A percentile compares a stretch with the other conserved stretches of the same genome.
phyloP scores from a whole-genome alignment of 208 protist genomes.

The Crithidia expoeki region DNA sequence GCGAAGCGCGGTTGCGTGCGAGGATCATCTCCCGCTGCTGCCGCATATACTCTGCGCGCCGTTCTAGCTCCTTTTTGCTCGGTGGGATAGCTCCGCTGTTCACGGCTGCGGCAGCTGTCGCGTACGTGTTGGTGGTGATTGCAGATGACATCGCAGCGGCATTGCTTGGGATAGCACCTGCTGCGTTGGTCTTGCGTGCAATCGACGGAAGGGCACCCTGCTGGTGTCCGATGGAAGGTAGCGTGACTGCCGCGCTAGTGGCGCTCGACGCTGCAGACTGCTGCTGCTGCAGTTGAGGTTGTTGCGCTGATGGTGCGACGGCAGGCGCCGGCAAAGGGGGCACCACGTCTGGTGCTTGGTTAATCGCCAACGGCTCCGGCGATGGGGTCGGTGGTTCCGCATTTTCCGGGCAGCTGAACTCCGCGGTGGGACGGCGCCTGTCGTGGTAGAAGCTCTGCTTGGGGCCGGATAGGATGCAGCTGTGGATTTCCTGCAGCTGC shows the following conservation, averaged over 20 bases:
- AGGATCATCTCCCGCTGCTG: slow-evolving; percentile 87
- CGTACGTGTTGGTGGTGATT: background rate
- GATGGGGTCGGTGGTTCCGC: background rate
- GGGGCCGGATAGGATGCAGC: slow-evolving; percentile 44
- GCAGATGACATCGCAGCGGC: background rate
- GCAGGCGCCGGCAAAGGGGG: slow-evolving; percentile 15
- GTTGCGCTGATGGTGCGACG: background rate
- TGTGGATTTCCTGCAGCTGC: slow-evolving; percentile 55
- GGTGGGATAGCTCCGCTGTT: slow-evolving; percentile 14
- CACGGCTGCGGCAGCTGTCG: background rate
- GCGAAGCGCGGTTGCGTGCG: slow-evolving; percentile 67
- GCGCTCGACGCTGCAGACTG: background rate
- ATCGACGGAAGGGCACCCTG: slow-evolving; percentile 28
- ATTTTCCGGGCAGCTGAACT: slow-evolving; percentile 19
- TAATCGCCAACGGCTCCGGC: background rate
- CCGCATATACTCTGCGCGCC: slow-evolving; percentile 76
- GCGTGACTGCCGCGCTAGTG: background rate
- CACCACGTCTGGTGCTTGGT: slow-evolving; percentile 6
- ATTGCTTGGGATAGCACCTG: background rate
- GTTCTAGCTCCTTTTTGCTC: slow-evolving; percentile 75
- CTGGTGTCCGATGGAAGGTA: slow-evolving; percentile 20
- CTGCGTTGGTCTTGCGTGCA: background rate
- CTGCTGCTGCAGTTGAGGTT: background rate
- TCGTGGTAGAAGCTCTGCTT: slow-evolving; percentile 48
- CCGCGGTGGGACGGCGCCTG: slow-evolving; percentile 1